phyloP scores from a whole-genome alignment of 2,329 filamentous ascomycete species.

The Phoma sp. region DNA sequence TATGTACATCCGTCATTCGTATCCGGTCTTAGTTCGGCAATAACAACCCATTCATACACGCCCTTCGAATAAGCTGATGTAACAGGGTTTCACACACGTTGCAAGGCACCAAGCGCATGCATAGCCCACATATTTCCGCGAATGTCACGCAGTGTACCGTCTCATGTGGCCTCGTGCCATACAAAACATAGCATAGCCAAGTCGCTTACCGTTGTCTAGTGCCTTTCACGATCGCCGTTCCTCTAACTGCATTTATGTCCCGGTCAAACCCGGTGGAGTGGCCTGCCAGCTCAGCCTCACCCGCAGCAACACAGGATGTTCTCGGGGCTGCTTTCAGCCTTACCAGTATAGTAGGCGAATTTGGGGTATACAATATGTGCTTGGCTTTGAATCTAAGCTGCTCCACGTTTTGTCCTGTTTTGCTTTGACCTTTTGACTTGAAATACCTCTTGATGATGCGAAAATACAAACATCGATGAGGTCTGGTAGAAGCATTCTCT shows the following conservation, averaged over 20 bases:
- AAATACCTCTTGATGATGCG: not conserved
- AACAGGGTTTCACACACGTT: too few species aligned
- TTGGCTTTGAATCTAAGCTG: not conserved
- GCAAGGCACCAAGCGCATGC: not conserved
- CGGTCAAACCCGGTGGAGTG: slow-evolving; percentile 12
- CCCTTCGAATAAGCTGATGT: too few species aligned
- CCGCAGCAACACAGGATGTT: slow-evolving; percentile 3
- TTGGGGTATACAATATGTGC: not conserved
- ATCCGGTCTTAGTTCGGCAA: not conserved
- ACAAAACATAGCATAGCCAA: not conserved
- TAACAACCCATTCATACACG: not conserved
- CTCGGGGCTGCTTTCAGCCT: not conserved
- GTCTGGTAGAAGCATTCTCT: not conserved
- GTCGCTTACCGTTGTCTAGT: slow-evolving; percentile 17
- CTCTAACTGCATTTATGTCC: slow-evolving; percentile 9
- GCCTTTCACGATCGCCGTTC: slow-evolving; percentile 6
- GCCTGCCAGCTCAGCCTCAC: slow-evolving; percentile 28
- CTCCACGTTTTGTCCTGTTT: not conserved
- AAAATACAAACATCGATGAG: not conserved
- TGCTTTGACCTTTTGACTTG: not conserved
- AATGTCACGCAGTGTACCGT: not conserved
- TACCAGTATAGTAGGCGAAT: not conserved
- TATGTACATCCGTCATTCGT: not conserved
- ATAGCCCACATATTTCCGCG: not conserved
- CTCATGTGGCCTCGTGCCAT: not conserved